A percentile compares a stretch with the other conserved stretches of the same genome.
Evolutionary conservation across 441 rosid genomes (phyloP).

Genomic region (Syzygium syzygioides): DNA sequence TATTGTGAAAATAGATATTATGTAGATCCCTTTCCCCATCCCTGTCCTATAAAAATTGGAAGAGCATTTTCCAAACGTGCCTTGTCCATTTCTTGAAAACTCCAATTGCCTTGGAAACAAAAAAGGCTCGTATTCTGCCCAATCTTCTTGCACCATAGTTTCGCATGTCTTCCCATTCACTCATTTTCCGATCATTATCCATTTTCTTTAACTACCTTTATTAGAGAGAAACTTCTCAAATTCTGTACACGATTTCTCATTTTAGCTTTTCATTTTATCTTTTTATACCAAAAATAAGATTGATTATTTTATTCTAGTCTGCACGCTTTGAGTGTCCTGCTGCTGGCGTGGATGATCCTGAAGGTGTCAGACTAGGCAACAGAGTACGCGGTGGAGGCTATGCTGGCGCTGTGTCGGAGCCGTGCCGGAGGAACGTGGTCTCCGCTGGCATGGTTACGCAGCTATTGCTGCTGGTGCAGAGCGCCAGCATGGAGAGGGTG

Average conservation of each 20-base stretch:
- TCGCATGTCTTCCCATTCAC: background rate
- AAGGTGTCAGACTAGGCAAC: slow-evolving; percentile 75
- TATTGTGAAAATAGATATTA: background rate
- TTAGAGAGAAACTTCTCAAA: background rate
- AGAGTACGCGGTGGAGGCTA: slow-evolving; percentile 77
- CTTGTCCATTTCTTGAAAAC: background rate
- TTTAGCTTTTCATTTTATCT: background rate
- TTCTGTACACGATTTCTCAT: background rate
- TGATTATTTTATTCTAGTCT: background rate
- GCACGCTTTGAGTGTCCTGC: slow-evolving; percentile 64
- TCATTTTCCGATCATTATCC: background rate
- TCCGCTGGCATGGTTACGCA: slow-evolving; percentile 65
- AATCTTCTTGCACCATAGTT: background rate
- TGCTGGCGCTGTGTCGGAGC: slow-evolving; percentile 52
- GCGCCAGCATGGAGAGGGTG: slow-evolving; percentile 81
- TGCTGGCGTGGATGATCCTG: slow-evolving; percentile 54
- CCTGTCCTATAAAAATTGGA: background rate
- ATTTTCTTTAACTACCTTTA: background rate
- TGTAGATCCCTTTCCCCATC: background rate
- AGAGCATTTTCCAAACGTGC: background rate
- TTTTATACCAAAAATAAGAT: background rate
- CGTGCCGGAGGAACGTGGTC: slow-evolving; percentile 58
- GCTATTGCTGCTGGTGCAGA: slow-evolving; percentile 70
- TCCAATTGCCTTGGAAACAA: background rate
- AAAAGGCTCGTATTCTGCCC: background rate